Evolutionary conservation across 495 filamentous ascomycete species (phyloP), one percentile per base, ranked within the genome.

Genomic region (Penicillium flavigenum): DNA sequence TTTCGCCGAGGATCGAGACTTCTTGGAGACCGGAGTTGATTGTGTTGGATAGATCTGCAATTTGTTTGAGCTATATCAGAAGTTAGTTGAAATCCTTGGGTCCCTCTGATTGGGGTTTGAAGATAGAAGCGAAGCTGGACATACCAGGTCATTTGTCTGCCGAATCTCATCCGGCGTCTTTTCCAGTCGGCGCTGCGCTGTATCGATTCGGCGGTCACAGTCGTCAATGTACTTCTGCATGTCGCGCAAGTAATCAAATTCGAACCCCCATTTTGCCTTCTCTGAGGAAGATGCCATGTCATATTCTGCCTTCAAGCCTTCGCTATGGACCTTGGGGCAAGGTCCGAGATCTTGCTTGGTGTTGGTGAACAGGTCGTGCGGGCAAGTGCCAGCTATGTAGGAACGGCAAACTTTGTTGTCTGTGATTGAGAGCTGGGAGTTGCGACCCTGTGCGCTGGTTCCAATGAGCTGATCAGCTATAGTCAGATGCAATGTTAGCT

Each of bases 281-380:
- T 93, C 88, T 17, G 83, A 64, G 5, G 83, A 74, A 29, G 85
- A 73, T 0, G 88, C 81, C 1, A 69, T 72, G 60, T 94, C 88
- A 74, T 96, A 98, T 68, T 98, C 91, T 38, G 83, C 77, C 70
- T 96, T 96, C 53, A 96, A 81, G 26, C 86, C 83, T 70, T 96
- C 92, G 54, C 84, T 89, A 74, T 99, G 94, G 42, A 93, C 84
- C 73, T 94, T 94, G 34, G 91, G 85, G 65, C 94, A 99, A 0
- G 85, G 86, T 19, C 94, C 94, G 31, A 97, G 82, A 71, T 99
- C 94, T 82, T 96, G 91, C 76, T 96, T 98, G 41, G 94, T 99
- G 77, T 99, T 99, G 59, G 92, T 98, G 83, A 99, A 99, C 68
- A 98, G 92, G 76, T 99, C 94, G 78, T 97, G 93, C 5, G 94